Evolutionary conservation across 768 basidiomycete species (phyloP).

Genomic region (Hebeloma cylindrosporum): DNA sequence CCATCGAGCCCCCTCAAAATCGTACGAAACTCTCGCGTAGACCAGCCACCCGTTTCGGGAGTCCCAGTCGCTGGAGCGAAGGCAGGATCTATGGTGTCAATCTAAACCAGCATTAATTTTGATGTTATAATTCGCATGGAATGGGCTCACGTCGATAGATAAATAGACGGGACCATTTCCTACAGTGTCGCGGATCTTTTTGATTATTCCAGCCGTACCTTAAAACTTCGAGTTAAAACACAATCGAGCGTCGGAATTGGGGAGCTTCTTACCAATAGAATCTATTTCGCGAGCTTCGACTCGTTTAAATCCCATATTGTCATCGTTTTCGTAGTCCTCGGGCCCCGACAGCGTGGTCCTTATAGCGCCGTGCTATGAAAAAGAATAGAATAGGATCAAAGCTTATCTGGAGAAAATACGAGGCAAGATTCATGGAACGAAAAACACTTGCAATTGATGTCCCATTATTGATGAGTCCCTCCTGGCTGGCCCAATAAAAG

Average conservation of each 20-base stretch:
- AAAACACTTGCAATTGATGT: constrained; percentile 79
- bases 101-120: constrained; percentile 37
- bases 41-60: constrained; percentile 84
- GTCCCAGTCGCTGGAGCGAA: constrained; percentile 86
- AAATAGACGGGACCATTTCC: constrained; percentile 76
- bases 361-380: constrained; percentile 81
- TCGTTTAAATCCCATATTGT: constrained; percentile 74
- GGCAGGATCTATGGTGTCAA: constrained; percentile 78
- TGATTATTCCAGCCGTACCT: constrained; percentile 77
- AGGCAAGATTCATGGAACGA: constrained; percentile 25
- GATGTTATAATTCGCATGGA: constrained; percentile 1
- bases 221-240: constrained; percentile 2
- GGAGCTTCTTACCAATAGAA: constrained; percentile 60
- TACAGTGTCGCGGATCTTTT: constrained; percentile 76
- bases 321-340: constrained; percentile 76
- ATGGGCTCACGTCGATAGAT: constrained; percentile 62
- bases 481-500: constrained; percentile 86
- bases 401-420: constrained; percentile 29
- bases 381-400: constrained; percentile 75
- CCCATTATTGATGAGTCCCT: constrained; percentile 77
- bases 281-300: constrained; percentile 88
- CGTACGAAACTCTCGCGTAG: constrained; percentile 76
- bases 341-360: constrained; percentile 79
- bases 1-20: constrained; percentile 77
- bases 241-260: background rate